Evolutionary conservation across 2,329 filamentous ascomycete genomes (phyloP), one percentile per base, ranked within the genome.

Genomic region (Fusarium sp.): DNA sequence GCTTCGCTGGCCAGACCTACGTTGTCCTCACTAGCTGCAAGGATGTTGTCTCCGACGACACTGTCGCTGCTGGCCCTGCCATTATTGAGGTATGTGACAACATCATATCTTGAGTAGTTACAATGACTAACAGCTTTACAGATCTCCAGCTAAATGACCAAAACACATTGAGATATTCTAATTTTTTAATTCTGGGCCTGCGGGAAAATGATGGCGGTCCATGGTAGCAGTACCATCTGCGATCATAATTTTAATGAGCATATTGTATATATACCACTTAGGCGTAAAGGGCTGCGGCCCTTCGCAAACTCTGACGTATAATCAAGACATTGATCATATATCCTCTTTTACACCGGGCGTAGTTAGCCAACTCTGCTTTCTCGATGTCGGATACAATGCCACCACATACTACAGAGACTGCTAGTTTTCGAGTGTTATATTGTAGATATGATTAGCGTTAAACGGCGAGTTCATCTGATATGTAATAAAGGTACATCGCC

Each of bases 1-100:
- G 73, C 9, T 76, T 76, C 26, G 69, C 69, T n/a, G 80, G 80
- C 17, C 80, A 82, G 76, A 78, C 79, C 13, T 82, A 82, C 46
- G 75, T 79, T n/a, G 77, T 81, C 21, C 75, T 82, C 10, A 78
- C 73, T 45, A 77, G 78, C 28, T 79, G 79, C 51, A 77, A 80
- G 52, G 78, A 70, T 17, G 56, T 49, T 5, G 77, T 79, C 13
- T 68, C 70, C 22, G 79, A 81, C 47, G 79, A 77, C 51, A 82
- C 79, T 46, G 78, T 78, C 44, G 76, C 80, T 43, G 79, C 78
- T 36, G 79, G 80, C 6, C 78, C 80, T 44, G 80, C 75, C 6
- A 73, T 81, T 50, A 57, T 81, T 49, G 80, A 70, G 67, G 67
- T 70, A 6, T 46, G 50, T 9, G 28, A 31, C 28, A 31, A 13